Conservation (phyloP, 164 flowering plant species). For the Vitis rotundifolia region DNA sequence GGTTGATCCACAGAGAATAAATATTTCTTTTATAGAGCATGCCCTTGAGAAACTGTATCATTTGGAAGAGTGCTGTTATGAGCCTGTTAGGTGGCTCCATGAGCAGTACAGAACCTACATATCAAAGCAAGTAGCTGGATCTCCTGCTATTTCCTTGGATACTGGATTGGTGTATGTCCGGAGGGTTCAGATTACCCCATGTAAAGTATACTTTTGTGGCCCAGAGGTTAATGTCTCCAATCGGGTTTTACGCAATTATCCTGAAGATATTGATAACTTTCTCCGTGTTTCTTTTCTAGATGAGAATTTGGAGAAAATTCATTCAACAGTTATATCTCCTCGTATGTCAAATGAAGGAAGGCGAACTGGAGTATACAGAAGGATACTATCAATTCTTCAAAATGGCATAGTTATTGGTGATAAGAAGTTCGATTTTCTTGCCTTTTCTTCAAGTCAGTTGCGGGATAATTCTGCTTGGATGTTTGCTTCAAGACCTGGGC, state of each 20-base stretch:
- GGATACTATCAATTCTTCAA: conserved; percentile 55
- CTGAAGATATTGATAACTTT: conserved; percentile 58
- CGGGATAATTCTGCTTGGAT: conserved; percentile 87
- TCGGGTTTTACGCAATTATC: conserved; percentile 61
- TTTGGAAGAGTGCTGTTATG: conserved; percentile 73
- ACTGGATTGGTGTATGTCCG: conserved; percentile 70
- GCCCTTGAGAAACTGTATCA: conserved; percentile 65
- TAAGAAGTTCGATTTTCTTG: conserved; percentile 90
- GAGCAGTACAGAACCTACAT: conserved; percentile 47
- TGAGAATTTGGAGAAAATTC: conserved; percentile 67
- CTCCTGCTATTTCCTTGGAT: conserved; percentile 52
- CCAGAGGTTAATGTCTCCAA: conserved; percentile 85
- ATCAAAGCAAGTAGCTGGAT: conserved; percentile 13
- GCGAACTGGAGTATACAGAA: conserved; percentile 50
- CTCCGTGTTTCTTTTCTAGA: conserved; percentile 82
- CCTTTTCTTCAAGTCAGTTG: conserved; percentile 85
- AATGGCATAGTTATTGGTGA: conserved; percentile 75
- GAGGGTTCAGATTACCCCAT: conserved; percentile 80
- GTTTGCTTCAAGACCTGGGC: conserved; percentile 68
- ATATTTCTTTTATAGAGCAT: conserved; percentile 43
- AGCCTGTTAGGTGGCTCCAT: conserved; percentile 69
- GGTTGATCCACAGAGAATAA: conserved; percentile 49
- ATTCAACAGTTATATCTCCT: conserved; percentile 54
- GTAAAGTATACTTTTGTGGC: conserved; percentile 69
- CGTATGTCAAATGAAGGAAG: conserved; percentile 28